A percentile compares a stretch with the other conserved stretches of the same genome.
phyloP scores from a whole-genome alignment of 2,329 filamentous ascomycete genomes.

The Cytospora piceae region DNA sequence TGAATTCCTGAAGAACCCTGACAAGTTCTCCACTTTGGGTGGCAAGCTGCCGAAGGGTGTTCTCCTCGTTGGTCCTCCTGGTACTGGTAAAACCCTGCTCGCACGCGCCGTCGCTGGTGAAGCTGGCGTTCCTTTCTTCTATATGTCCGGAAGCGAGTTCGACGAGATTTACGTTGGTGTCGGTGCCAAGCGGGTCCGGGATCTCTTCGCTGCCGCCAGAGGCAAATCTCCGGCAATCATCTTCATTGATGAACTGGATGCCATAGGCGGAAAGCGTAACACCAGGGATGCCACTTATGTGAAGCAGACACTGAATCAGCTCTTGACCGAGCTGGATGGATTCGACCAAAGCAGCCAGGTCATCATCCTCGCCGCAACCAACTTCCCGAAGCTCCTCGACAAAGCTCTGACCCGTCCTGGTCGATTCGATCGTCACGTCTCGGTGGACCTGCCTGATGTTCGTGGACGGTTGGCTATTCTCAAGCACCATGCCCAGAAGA shows the following conservation, averaged over 20 bases:
- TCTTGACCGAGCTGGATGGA: constrained; percentile 94
- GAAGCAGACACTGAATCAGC: constrained; percentile 96
- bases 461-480: constrained; percentile 91
- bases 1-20: constrained; percentile 91
- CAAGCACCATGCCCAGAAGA: constrained; percentile 90
- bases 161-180: constrained; percentile 98
- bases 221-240: constrained; percentile 57
- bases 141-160: constrained; percentile 99
- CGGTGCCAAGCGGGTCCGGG: constrained; percentile 77
- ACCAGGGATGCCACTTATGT: constrained; percentile 91
- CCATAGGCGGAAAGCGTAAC: constrained; percentile 92
- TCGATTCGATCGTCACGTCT: constrained; percentile 92
- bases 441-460: constrained; percentile 88
- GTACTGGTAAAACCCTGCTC: constrained; percentile 95
- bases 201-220: constrained; percentile 43
- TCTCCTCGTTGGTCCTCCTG: constrained; percentile 89
- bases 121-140: constrained; percentile 98
- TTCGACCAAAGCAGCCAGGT: constrained; percentile 95
- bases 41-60: constrained; percentile 98
- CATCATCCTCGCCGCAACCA: constrained; percentile 94
- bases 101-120: constrained; percentile 95
- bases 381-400: constrained; percentile 92
- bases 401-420: constrained; percentile 93
- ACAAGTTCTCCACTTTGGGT: constrained; percentile 90
- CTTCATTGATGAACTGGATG: constrained; percentile 90